Conservation (phyloP, 2,329 filamentous ascomycete species). For the Lasiodiplodia sp. region DNA sequence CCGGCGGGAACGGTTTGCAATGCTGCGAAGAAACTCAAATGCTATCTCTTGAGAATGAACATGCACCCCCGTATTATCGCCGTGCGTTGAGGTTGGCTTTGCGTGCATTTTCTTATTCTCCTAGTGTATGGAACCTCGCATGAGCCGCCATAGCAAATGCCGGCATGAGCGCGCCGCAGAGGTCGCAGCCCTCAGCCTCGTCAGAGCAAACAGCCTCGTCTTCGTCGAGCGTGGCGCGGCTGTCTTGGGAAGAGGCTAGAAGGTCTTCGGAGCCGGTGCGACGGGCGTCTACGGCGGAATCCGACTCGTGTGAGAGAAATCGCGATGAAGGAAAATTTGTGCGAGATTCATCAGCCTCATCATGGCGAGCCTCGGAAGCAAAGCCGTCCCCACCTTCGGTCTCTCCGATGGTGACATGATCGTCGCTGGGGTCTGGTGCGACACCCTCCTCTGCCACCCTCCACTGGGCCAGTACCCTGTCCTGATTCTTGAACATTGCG, state of each 20-base stretch:
- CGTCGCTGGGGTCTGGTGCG: conserved; percentile 18
- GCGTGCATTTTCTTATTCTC: not conserved
- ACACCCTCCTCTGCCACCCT: conserved; percentile 35
- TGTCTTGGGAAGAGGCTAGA: conserved; percentile 37
- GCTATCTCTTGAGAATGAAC: not conserved
- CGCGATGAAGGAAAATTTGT: not conserved
- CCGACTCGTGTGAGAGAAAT: not conserved
- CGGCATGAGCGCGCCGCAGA: conserved; percentile 64
- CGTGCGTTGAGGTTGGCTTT: not conserved
- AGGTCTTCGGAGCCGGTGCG: conserved; percentile 43
- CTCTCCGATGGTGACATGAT: conserved; percentile 4
- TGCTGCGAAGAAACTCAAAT: not conserved
- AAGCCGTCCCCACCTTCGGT: conserved; percentile 12
- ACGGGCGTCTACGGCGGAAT: conserved; percentile 19
- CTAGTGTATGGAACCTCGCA: conserved; percentile 56
- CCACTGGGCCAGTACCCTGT: conserved; percentile 70
- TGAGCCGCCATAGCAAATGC: conserved; percentile 67
- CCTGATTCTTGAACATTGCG: conserved; percentile 80
- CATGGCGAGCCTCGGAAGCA: conserved; percentile 2
- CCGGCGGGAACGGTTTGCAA: not conserved
- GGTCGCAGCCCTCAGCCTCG: conserved; percentile 49
- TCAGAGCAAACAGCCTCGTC: conserved; percentile 39
- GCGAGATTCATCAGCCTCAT: conserved; percentile 7
- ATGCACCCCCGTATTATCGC: too few relatives aligned
- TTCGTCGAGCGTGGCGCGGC: conserved; percentile 32